phyloP scores from a whole-genome alignment of 768 basidiomycete genomes.

The Polyporus arcularius region DNA sequence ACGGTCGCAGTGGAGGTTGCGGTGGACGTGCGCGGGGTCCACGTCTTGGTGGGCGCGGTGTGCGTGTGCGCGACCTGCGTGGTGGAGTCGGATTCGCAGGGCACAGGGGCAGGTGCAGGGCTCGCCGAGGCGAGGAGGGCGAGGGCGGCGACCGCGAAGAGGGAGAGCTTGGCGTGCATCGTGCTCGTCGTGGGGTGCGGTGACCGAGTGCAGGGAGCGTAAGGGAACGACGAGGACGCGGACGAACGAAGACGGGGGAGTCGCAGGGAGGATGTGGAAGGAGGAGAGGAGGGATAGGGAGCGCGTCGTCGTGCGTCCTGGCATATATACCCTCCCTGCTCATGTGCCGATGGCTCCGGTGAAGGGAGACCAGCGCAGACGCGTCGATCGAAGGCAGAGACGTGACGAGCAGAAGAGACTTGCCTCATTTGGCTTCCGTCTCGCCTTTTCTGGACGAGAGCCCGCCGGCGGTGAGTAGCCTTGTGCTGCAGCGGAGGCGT shows the following conservation, averaged over 20 bases:
- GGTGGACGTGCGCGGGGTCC: not conserved
- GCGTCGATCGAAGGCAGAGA: no score
- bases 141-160: constrained; percentile 6
- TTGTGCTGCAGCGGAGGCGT: no score
- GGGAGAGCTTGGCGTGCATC: constrained; percentile 11
- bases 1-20: not conserved
- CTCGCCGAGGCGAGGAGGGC: constrained; percentile 7
- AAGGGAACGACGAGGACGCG: not conserved
- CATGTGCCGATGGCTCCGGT: no score
- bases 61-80: not conserved
- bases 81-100: not conserved
- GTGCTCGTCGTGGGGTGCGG: not conserved
- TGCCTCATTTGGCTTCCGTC: no score
- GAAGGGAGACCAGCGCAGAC: no score
- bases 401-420: no score
- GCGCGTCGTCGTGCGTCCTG: no score
- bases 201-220: not conserved
- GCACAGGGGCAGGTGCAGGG: not conserved
- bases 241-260: not conserved
- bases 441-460: no score
- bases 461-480: no score
- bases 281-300: not conserved
- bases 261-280: not conserved
- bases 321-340: no score
- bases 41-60: not conserved